Base-by-base conservation (phyloP, 805 yeast species). In the Hyphopichia homilentoma region DNA sequence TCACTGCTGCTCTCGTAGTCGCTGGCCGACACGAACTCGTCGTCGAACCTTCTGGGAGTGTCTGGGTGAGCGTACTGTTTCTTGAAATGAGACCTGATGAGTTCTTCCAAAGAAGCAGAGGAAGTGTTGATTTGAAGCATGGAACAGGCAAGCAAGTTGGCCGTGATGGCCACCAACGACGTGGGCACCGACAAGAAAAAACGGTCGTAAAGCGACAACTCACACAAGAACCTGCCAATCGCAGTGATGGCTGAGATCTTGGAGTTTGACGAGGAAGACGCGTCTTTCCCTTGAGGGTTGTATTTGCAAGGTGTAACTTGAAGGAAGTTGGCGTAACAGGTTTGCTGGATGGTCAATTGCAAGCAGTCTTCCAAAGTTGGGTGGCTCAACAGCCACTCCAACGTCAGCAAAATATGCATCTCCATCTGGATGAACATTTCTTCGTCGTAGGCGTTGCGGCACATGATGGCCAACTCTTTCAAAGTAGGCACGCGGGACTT, bases 321-420 rank as follows among this genome's bases (percentile, higher is more conserved):
- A 12, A 38, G 29, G 6, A 33, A 35, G 21, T 47, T 38, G 25
- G 47, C 42, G 36, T 41, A 39, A 14, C 30, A 30, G 14, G 36
- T 26, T 8, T 21, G 20, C 20, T 27, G 30, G 32, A 64, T 68
- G 43, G 80, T 56, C 52, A 63, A 41, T 40, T 66, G 71, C 29
- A 66, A 50, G 34, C 77, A 68, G 32, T 75, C 80, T 48, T 75
- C 81, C 31, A 75, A 57, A 33, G 66, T 63, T 3, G 75, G 71
- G 40, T 67, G 72, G 21, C 71, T 66, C 30, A 66, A 48, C 32
- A 52, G 53, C 73, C 73, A 67, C 36, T 65, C 72, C 48, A 88
- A 70, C 4, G 84, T 84, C 41, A 73, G 68, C 51, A 81, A 65
- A 36, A 81, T 77, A 50, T 84, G 90, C 45, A 75, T 65, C 57